A percentile compares a stretch with the other conserved stretches of the same genome.
Evolutionary conservation across 352 stramenopile species (phyloP).

Genomic region (Lagenidium giganteum): DNA sequence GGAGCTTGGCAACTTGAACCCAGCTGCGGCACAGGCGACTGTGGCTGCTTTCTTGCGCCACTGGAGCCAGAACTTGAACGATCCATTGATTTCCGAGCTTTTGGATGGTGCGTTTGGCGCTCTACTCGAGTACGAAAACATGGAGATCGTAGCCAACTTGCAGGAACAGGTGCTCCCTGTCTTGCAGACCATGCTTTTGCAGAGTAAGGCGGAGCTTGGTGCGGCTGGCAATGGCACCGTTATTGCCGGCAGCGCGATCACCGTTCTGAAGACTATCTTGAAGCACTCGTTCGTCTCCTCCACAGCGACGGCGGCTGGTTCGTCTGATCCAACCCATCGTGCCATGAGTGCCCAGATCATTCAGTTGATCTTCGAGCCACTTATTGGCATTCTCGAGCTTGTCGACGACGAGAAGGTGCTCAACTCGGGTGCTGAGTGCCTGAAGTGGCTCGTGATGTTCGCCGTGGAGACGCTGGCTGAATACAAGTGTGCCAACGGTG

Average conservation of each 20-base stretch:
- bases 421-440: slow-evolving; percentile 65
- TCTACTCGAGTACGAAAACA: slow-evolving; percentile 57
- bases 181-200: slow-evolving; percentile 47
- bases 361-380: slow-evolving; percentile 65
- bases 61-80: slow-evolving; percentile 67
- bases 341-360: slow-evolving; percentile 62
- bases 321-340: slow-evolving; percentile 22
- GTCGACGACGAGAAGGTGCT: slow-evolving; percentile 78
- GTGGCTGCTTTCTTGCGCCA: slow-evolving; percentile 60
- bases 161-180: slow-evolving; percentile 65
- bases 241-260: slow-evolving; percentile 60
- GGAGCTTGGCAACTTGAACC: slow-evolving; percentile 30
- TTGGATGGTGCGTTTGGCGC: slow-evolving; percentile 64
- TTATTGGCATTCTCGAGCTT: slow-evolving; percentile 48
- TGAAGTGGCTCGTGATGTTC: slow-evolving; percentile 85
- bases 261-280: slow-evolving; percentile 68
- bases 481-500: slow-evolving; percentile 32
- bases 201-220: slow-evolving; percentile 41
- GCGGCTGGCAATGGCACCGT: slow-evolving; percentile 47
- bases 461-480: slow-evolving; percentile 53
- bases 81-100: slow-evolving; percentile 68
- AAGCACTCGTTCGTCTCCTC: slow-evolving; percentile 59
- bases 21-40: slow-evolving; percentile 36
- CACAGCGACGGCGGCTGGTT: slow-evolving; percentile 16
- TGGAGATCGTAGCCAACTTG: slow-evolving; percentile 45